Percentiles rank a stretch among this genome's conserved stretches.
These are phyloP conservation scores for Parastagonospora nodorum DNA, from an alignment of 2,329 filamentous ascomycete species.

Conservation along the genomic window DNA sequence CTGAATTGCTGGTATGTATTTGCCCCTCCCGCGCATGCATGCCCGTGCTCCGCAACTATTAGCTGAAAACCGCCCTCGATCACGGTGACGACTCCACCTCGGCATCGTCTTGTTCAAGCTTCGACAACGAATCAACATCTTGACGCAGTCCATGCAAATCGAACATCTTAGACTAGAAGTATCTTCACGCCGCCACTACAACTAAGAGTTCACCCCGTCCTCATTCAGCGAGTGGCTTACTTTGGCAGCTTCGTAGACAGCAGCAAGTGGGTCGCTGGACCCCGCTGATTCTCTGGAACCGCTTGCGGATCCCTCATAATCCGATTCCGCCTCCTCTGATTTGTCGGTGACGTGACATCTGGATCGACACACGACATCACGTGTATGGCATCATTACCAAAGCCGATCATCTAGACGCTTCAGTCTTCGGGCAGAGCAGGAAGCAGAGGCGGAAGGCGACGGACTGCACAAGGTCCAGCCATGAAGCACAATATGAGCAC, in stretches of 20 bases:
- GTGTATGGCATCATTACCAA: conserved; percentile 8
- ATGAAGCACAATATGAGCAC: neutral
- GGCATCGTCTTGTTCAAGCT: neutral
- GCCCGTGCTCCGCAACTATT: conserved; percentile 24
- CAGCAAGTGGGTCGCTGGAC: conserved; percentile 16
- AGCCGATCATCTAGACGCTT: neutral
- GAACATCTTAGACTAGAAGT: too few species aligned
- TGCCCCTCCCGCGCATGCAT: conserved; percentile 27
- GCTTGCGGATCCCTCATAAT: conserved; percentile 6
- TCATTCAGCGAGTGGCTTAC: neutral
- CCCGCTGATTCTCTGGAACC: conserved; percentile 19
- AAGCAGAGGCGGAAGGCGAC: conserved; percentile 4
- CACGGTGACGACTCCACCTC: conserved; percentile 16
- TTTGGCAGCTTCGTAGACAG: neutral
- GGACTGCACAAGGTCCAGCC: conserved; percentile 4
- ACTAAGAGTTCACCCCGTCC: too few species aligned
- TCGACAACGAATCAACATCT: too few species aligned
- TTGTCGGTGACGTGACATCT: conserved; percentile 3
- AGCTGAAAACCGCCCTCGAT: conserved; percentile 23
- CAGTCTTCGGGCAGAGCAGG: conserved; percentile 5
- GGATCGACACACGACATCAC: conserved; percentile 17
- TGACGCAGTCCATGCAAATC: too few species aligned
- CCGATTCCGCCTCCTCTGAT: conserved; percentile 11
- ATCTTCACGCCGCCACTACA: too few species aligned
- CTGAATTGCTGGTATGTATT: conserved; percentile 16